Evolutionary conservation across 1,284 basidiomycete genomes (phyloP).

Genomic region (Uromyces viciae-fabae): DNA sequence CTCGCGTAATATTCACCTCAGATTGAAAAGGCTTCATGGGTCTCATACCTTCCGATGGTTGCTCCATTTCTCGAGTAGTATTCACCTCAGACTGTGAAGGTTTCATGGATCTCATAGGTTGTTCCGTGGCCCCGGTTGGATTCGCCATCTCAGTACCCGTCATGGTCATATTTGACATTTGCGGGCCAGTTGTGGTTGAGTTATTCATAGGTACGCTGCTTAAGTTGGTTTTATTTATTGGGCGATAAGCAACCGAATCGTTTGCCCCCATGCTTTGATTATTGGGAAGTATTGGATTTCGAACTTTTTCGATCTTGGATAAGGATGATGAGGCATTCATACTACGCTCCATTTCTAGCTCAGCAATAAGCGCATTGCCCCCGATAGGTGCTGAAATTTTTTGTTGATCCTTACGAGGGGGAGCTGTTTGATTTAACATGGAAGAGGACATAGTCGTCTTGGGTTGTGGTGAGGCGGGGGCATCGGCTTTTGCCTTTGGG

Average conservation of each 20-base stretch:
- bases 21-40: not conserved
- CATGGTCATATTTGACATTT: not conserved
- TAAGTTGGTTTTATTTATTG: not conserved
- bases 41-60: not conserved
- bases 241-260: not conserved
- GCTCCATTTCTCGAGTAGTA: not conserved
- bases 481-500: not conserved
- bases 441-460: not conserved
- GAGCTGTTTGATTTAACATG: no score
- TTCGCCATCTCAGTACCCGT: not conserved
- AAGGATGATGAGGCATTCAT: not conserved
- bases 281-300: not conserved
- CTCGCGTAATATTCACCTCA: not conserved
- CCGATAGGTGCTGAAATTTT: not conserved
- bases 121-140: not conserved
- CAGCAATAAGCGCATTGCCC: no score
- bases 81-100: not conserved
- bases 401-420: not conserved
- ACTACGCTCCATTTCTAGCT: no score
- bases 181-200: no score
- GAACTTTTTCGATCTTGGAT: not conserved
- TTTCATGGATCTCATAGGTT: not conserved
- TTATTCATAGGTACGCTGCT: no score
- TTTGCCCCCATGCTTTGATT: not conserved
- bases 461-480: not conserved